Base-by-base conservation (phyloP, 805 yeast genomes). In the Kodamaea laetipori region DNA sequence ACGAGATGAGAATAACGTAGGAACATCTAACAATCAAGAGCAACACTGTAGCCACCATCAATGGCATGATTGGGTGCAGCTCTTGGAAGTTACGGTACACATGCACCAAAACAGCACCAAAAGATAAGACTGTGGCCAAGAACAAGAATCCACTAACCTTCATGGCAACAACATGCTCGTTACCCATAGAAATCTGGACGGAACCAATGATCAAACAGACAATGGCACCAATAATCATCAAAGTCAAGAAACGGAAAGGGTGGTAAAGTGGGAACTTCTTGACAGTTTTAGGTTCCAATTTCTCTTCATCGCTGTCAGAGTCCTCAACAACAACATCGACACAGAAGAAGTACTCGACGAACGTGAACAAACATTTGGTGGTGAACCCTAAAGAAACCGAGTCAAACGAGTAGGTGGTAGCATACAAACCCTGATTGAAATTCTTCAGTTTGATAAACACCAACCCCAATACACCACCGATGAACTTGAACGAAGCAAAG, bases 91-190 rank as follows among this genome's bases (percentile, higher is more conserved):
- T 11, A 10, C 5, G 4, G 26, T 35, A 36, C 7, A 36, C 30
- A 19, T 36, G 45, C 11, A 30, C n/a, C 7, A 30, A 16, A 11
- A 36, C 13, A 13, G 27, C 32, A 12, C 25, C 19, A 27, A 26
- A 17, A 6, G 30, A 11, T 7, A 42, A 16, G 12, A 34, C 18
- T 3, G 32, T 17, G 8, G 12, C 31, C 26, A 42, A 37, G 25
- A 42, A 42, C 33, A 42, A 42, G 24, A 36, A 11, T 8, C 37
- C 39, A 28, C 45, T 30, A 6, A 24, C 45, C 33, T 42, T 42
- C 13, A 18, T 23, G 12, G 24, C 32, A 11, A 17, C 26, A 6
- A 30, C 16, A n/a, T 27, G 15, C n/a, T 25, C 5, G n/a, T n/a
- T 26, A 11, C 37, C 25, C 17, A 13, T 30, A 8, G 39, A n/a